Conservation (phyloP, 1,284 basidiomycete genomes). For the Puccinia coronata region DNA sequence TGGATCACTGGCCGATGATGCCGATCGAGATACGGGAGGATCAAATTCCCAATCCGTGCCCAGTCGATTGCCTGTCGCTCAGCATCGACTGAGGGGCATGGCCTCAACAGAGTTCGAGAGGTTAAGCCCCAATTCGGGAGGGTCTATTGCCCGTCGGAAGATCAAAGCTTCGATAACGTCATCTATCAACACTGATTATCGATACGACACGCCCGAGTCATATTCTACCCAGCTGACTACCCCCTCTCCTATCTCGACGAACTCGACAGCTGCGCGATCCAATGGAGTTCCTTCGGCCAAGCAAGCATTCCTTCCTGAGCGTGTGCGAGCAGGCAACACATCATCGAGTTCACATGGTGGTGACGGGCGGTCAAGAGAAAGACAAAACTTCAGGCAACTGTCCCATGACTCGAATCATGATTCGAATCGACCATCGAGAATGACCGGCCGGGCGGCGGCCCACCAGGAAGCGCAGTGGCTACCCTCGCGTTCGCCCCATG, state of each 20-base stretch:
- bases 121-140: too few species aligned
- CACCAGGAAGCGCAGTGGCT: background rate
- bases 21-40: background rate
- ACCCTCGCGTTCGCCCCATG: background rate
- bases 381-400: background rate
- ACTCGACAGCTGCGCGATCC: too few species aligned
- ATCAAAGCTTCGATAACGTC: background rate
- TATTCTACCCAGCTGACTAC: conserved; percentile 1
- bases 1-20: background rate
- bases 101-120: background rate
- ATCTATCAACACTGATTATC: background rate
- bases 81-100: conserved; percentile 12
- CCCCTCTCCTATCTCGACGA: background rate
- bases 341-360: background rate
- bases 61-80: conserved; percentile 4
- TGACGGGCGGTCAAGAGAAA: background rate
- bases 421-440: background rate
- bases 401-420: background rate
- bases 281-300: background rate
- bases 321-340: background rate
- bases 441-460: background rate
- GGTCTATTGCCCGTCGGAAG: background rate
- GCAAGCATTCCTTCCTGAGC: background rate
- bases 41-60: background rate
- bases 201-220: conserved; percentile 21